These are phyloP conservation scores for Ceriops zippeliana DNA, from an alignment of 345 rosid genomes.

Conservation along the genomic window DNA sequence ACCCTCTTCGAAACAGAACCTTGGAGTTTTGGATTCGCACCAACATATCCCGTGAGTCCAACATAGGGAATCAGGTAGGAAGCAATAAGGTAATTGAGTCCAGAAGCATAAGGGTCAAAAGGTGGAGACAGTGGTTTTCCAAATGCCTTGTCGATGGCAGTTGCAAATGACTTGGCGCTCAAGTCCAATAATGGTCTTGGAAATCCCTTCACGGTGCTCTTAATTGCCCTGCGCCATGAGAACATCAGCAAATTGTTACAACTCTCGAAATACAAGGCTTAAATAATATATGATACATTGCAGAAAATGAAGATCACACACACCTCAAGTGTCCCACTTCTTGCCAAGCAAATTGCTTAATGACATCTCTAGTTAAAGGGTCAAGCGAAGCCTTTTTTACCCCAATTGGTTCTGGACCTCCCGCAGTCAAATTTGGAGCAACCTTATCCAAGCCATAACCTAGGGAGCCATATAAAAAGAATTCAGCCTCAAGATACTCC, in stretches of 20 bases:
- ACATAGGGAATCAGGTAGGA: conserved; percentile 77
- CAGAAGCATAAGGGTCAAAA: conserved; percentile 62
- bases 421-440: conserved; percentile 58
- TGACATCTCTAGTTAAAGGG: conserved; percentile 45
- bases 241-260: not conserved
- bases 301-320: not conserved
- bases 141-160: conserved; percentile 49
- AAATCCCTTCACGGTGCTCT: conserved; percentile 59
- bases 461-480: conserved; percentile 63
- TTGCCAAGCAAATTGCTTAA: conserved; percentile 80
- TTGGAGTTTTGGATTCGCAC: conserved; percentile 58
- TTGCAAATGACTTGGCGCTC: conserved; percentile 52
- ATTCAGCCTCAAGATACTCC: conserved; percentile 91
- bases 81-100: conserved; percentile 60
- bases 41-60: conserved; percentile 80
- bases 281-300: not conserved
- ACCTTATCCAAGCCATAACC: conserved; percentile 73
- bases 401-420: conserved; percentile 76
- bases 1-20: conserved; percentile 51
- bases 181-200: conserved; percentile 75
- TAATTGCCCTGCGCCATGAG: conserved; percentile 54
- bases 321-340: conserved; percentile 90
- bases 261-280: too few species aligned
- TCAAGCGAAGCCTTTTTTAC: conserved; percentile 59
- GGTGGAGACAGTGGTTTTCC: conserved; percentile 51